Evolutionary conservation across 2,329 filamentous ascomycete genomes (phyloP).

Genomic region (Aspergillus sergii): DNA sequence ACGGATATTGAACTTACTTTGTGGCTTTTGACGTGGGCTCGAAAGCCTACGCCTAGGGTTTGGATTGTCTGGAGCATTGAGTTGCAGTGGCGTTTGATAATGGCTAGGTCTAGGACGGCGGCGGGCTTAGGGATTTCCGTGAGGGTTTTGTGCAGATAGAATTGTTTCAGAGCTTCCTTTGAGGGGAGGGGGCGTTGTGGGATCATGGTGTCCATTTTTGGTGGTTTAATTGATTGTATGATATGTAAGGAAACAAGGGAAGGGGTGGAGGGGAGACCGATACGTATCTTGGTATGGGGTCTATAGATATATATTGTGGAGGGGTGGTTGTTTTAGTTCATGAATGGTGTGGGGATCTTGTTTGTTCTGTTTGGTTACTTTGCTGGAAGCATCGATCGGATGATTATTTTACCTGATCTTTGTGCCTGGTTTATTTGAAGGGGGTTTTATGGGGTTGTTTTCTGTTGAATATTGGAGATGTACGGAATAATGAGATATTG

Average conservation of each 20-base stretch:
- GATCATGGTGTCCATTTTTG: background rate
- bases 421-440: background rate
- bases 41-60: conserved; percentile 65
- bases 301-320: too few relatives aligned
- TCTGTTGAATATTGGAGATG: background rate
- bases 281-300: background rate
- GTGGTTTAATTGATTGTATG: background rate
- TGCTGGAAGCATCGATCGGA: background rate
- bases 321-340: too few relatives aligned
- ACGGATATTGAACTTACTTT: conserved; percentile 58
- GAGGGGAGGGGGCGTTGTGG: conserved; percentile 12
- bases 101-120: conserved; percentile 68
- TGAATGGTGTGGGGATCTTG: background rate
- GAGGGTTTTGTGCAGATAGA: conserved; percentile 63
- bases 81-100: conserved; percentile 67
- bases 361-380: background rate
- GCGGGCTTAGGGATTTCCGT: conserved; percentile 66
- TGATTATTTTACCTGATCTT: background rate
- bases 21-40: conserved; percentile 82
- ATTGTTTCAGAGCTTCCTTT: conserved; percentile 16
- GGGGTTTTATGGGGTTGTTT: background rate
- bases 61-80: conserved; percentile 69
- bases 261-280: background rate
- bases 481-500: background rate
- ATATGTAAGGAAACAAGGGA: background rate